Conservation (phyloP, 164 flowering plant species). For the Macadamia tetraphylla region DNA sequence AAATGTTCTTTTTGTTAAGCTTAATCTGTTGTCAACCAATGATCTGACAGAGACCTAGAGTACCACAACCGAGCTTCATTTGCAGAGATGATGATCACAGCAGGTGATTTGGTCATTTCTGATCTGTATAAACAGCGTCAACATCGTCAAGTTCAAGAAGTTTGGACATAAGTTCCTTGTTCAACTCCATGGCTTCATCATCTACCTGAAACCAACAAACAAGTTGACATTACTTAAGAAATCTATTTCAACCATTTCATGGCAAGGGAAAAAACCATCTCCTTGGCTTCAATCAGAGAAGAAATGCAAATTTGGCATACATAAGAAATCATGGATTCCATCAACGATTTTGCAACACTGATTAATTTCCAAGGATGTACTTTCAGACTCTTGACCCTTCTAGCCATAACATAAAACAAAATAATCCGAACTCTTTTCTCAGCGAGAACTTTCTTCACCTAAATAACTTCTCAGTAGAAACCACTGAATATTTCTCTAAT, state of each 20-base stretch:
- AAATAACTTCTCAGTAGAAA: neutral
- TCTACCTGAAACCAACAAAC: slow-evolving; percentile 59
- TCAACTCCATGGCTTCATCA: slow-evolving; percentile 91
- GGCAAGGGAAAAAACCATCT: too few species aligned
- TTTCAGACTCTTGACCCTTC: too few species aligned
- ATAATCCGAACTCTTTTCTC: too few species aligned
- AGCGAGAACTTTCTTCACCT: too few species aligned
- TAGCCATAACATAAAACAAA: too few species aligned
- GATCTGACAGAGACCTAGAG: neutral
- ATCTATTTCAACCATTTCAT: too few species aligned
- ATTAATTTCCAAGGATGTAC: too few species aligned
- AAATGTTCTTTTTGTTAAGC: neutral
- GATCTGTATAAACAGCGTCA: slow-evolving; percentile 91
- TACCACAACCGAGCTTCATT: neutral
- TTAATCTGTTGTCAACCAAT: neutral
- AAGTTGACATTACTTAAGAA: neutral
- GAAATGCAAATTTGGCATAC: too few species aligned
- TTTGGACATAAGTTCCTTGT: slow-evolving; percentile 73
- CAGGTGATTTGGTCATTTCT: slow-evolving; percentile 22
- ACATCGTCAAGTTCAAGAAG: slow-evolving; percentile 96
- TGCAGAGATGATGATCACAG: neutral
- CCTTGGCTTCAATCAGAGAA: too few species aligned
- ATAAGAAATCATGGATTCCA: too few species aligned
- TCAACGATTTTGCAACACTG: too few species aligned
- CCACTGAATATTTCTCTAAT: neutral